Conservation (phyloP, 2,329 filamentous ascomycete genomes). For the Pleomassaria siparia region DNA sequence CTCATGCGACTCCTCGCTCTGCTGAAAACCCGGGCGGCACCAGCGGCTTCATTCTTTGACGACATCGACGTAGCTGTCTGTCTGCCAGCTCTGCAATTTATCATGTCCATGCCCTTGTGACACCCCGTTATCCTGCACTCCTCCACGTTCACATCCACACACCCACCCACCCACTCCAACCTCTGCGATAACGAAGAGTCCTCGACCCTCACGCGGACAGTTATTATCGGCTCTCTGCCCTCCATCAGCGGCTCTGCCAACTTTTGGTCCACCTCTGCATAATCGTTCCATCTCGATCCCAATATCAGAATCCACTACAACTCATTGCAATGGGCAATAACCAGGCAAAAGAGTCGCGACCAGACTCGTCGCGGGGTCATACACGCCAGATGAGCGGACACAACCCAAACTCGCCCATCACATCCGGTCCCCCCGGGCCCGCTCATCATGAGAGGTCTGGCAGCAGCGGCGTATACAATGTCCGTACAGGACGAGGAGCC, state of each 20-base stretch:
- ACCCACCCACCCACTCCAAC: conserved; percentile 9
- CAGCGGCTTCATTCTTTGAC: conserved; percentile 16
- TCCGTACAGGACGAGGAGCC: conserved; percentile 55
- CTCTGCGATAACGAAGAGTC: conserved; percentile 1
- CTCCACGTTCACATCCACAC: conserved; percentile 12
- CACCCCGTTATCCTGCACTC: conserved; percentile 29
- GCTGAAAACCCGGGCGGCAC: conserved; percentile 16
- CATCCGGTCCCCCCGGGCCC: conserved; percentile 24
- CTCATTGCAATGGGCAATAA: conserved; percentile 48
- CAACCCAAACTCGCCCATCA: conserved; percentile 32
- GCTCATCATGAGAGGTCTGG: conserved; percentile 31
- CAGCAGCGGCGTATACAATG: conserved; percentile 46
- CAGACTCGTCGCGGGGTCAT: conserved; percentile 34
- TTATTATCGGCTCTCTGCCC: not conserved
- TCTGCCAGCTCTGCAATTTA: conserved; percentile 22
- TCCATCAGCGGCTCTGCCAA: not conserved
- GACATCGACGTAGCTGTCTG: conserved; percentile 14
- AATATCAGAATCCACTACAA: conserved; percentile 7
- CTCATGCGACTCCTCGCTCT: conserved; percentile 14
- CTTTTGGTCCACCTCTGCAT: conserved; percentile 16
- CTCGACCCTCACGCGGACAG: conserved; percentile 1
- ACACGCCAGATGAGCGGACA: conserved; percentile 37
- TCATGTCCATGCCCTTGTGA: conserved; percentile 41
- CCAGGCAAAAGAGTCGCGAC: conserved; percentile 50
- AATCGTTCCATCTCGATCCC: conserved; percentile 14